Conservation (phyloP, 2,329 filamentous ascomycete genomes). For the Cladophialophora bantiana region DNA sequence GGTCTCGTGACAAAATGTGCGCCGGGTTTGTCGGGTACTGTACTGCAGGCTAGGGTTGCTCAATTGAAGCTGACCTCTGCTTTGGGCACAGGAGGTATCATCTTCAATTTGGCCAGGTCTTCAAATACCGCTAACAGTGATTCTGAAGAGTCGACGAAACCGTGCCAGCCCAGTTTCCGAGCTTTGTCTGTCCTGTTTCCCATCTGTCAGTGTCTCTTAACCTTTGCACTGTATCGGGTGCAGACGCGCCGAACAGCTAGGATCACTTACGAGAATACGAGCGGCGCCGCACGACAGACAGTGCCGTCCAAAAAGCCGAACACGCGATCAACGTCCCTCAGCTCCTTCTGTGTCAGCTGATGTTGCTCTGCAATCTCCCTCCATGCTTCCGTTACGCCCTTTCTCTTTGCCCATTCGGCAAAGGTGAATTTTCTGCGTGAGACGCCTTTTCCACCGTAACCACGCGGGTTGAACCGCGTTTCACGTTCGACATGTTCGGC, state of each 20-base stretch:
- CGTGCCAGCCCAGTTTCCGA: slow-evolving; percentile 46
- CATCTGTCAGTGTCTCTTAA: neutral
- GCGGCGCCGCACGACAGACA: slow-evolving; percentile 44
- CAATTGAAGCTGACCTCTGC: slow-evolving; percentile 36
- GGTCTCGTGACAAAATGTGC: neutral
- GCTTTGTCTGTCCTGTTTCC: slow-evolving; percentile 43
- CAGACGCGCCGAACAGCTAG: too few relatives aligned
- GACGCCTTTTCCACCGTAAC: slow-evolving; percentile 54
- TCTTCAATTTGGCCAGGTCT: slow-evolving; percentile 36
- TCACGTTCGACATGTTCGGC: slow-evolving; percentile 36
- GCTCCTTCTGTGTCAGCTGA: slow-evolving; percentile 49
- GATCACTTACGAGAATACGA: slow-evolving; percentile 44
- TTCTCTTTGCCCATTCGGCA: slow-evolving; percentile 54
- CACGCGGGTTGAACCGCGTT: slow-evolving; percentile 44
- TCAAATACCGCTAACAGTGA: slow-evolving; percentile 40
- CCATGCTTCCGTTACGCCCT: slow-evolving; percentile 56
- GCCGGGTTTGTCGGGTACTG: neutral
- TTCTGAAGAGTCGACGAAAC: slow-evolving; percentile 46
- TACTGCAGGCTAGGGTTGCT: neutral
- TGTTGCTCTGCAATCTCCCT: slow-evolving; percentile 52
- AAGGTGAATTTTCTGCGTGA: slow-evolving; percentile 53
- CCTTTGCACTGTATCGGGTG: neutral
- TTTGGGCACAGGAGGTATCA: slow-evolving; percentile 39
- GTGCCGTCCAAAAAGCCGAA: slow-evolving; percentile 56
- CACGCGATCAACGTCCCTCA: slow-evolving; percentile 52